Percentiles rank a stretch among this genome's conserved stretches.
phyloP scores from a whole-genome alignment of 1,139 yeast genomes.

The Suhomyces bolitotheri region DNA sequence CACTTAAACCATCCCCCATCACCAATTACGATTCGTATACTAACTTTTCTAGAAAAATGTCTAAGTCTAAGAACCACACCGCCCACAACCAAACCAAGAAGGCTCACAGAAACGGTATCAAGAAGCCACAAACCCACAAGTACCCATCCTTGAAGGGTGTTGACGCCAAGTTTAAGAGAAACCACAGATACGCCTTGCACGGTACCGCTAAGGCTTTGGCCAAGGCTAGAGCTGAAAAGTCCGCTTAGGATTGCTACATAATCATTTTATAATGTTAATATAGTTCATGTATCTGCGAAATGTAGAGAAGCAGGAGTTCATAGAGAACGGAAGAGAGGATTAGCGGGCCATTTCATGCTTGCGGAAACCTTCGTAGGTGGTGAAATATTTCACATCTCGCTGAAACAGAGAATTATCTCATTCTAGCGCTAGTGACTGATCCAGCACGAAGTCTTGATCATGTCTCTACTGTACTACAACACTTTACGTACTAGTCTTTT shows the following conservation, averaged over 20 bases:
- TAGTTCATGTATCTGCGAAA: conserved; percentile 18
- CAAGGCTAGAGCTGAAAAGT: conserved; percentile 59
- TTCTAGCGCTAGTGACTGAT: too few relatives aligned
- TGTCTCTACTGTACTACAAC: not conserved
- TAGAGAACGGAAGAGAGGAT: too few relatives aligned
- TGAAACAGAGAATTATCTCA: too few relatives aligned
- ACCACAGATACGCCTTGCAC: conserved; percentile 99
- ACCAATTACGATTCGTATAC: too few relatives aligned
- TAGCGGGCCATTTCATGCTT: too few relatives aligned
- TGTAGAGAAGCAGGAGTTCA: not conserved
- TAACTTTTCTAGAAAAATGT: conserved; percentile 58
- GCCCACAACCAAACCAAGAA: conserved; percentile 99
- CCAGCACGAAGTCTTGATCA: too few relatives aligned
- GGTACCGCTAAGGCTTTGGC: conserved; percentile 96
- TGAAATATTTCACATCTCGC: too few relatives aligned
- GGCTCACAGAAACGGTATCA: conserved; percentile 99
- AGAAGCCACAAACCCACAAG: conserved; percentile 97
- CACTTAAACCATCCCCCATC: too few relatives aligned
- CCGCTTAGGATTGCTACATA: conserved; percentile 17
- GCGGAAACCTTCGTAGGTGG: too few relatives aligned
- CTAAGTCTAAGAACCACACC: conserved; percentile 99
- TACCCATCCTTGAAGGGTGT: conserved; percentile 98
- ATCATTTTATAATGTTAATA: conserved; percentile 21
- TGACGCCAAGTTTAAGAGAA: conserved; percentile 98
- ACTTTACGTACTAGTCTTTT: conserved; percentile 4